Conservation (phyloP, 805 yeast genomes). For the Kuraishia ogatae region DNA sequence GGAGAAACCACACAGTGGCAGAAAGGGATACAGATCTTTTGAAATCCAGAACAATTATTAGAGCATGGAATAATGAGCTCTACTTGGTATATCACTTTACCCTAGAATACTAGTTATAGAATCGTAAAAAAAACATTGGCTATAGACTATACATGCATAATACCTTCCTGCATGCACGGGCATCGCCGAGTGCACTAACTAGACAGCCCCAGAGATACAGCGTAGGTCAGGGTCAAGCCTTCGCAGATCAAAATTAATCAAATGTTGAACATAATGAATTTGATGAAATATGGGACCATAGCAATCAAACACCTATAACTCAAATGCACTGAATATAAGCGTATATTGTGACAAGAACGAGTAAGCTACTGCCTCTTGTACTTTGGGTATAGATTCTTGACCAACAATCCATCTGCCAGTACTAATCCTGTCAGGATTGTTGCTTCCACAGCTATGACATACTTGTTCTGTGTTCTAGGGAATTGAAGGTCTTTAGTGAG, state of each 20-base stretch:
- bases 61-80: too few relatives aligned
- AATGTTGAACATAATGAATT: neutral
- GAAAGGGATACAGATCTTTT: too few relatives aligned
- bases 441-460: slow-evolving; percentile 25
- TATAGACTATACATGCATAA: neutral
- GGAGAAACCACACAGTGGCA: too few relatives aligned
- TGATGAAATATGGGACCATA: neutral
- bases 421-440: slow-evolving; percentile 46
- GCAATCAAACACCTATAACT: neutral
- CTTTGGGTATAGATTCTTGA: slow-evolving; percentile 45
- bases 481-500: neutral
- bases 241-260: too few relatives aligned
- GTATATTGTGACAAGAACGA: neutral
- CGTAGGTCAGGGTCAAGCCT: too few relatives aligned
- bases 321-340: neutral
- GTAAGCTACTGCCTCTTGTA: slow-evolving; percentile 30
- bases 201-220: too few relatives aligned
- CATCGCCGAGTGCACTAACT: neutral
- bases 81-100: neutral
- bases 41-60: too few relatives aligned
- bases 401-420: slow-evolving; percentile 44
- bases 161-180: neutral
- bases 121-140: neutral
- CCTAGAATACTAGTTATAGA: neutral
- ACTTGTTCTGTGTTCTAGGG: neutral